Evolutionary conservation across 352 stramenopile species (phyloP).

Genomic region (Globisporangium ultimum): DNA sequence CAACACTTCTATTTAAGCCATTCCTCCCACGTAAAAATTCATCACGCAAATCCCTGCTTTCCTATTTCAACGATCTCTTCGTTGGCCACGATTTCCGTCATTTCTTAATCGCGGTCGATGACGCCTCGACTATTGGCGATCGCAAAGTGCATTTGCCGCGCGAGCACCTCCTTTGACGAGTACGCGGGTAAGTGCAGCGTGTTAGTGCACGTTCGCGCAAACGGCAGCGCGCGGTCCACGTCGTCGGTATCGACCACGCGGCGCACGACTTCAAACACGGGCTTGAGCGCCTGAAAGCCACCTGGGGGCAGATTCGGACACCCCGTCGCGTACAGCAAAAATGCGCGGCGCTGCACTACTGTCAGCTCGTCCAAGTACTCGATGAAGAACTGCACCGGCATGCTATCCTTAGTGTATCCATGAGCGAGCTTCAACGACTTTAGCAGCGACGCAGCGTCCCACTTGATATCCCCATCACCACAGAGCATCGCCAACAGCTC

Average conservation of each 20-base stretch:
- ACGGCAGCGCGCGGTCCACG: slow-evolving; percentile 73
- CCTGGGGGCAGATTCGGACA: slow-evolving; percentile 79
- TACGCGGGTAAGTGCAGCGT: slow-evolving; percentile 83
- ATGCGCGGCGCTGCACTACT: slow-evolving; percentile 50
- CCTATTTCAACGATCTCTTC: background rate
- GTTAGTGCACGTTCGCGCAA: slow-evolving; percentile 85
- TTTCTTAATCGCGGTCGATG: slow-evolving; percentile 78
- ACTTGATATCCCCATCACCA: slow-evolving; percentile 69
- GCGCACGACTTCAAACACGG: slow-evolving; percentile 78
- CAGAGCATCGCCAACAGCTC: slow-evolving; percentile 70
- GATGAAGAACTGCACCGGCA: slow-evolving; percentile 66
- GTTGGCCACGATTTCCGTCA: background rate
- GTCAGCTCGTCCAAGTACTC: slow-evolving; percentile 70
- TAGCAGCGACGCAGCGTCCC: slow-evolving; percentile 56
- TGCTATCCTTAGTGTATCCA: slow-evolving; percentile 76
- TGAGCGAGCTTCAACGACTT: slow-evolving; percentile 79
- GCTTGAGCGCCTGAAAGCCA: slow-evolving; percentile 63
- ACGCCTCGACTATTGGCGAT: slow-evolving; percentile 79
- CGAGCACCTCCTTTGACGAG: slow-evolving; percentile 62
- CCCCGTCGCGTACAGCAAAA: slow-evolving; percentile 79
- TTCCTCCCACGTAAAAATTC: too few species aligned
- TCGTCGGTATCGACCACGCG: slow-evolving; percentile 67
- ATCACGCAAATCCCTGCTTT: too few species aligned
- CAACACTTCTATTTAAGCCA: too few species aligned
- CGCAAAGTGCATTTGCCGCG: slow-evolving; percentile 62